Base-by-base conservation (phyloP, 1,284 basidiomycete species). In the Cryptococcus neoformans region DNA sequence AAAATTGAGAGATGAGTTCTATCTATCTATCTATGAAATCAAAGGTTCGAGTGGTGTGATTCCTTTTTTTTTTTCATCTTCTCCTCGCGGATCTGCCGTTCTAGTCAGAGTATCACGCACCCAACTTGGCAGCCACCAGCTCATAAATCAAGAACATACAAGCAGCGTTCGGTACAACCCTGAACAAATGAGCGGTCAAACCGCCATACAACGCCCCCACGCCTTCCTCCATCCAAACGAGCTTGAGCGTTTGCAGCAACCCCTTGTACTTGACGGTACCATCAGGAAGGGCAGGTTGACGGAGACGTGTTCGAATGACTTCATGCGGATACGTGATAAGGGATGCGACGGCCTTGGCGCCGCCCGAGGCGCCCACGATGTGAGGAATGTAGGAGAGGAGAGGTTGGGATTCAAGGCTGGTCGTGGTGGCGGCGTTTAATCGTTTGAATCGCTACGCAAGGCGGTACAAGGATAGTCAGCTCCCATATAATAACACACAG, bases 271-370 rank as follows among this genome's bases (percentile, higher is more conserved):
- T 94, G 4, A 64, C 78, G 52, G 86, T 69, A 9, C 87, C 60
- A n/a, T 69, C 83, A 28, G 45, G 45, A 34, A 47, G 17, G 45
- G 45, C 40, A 1, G 91, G 90, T 77, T 99, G 95, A 60, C 95
- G 83, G 51, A 99, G 81, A 45, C 95, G 85, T 40, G 95, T 99
- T 37, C 95, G 87, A 38, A 99, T 79, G 4, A 97, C 94, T 83
- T 98, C 94, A 70, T 98, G 94, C 45, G 94, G 94, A 80, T 98
- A 98, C 1, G 94, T 97, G 69, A 97, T 91, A 49, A 96, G 77
- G 65, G 87, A 92, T 0, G 94, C 94, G 12, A 96, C 86, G 66
- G 90, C 87, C 78, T 99, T 99, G 6, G 96, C 93, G 16, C 87
- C 86, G 2, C 95, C 96, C 0, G 94, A 93, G 44, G 93, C 93